Evolutionary conservation across 495 filamentous ascomycete genomes (phyloP).

Genomic region (Aspergillus campestris): DNA sequence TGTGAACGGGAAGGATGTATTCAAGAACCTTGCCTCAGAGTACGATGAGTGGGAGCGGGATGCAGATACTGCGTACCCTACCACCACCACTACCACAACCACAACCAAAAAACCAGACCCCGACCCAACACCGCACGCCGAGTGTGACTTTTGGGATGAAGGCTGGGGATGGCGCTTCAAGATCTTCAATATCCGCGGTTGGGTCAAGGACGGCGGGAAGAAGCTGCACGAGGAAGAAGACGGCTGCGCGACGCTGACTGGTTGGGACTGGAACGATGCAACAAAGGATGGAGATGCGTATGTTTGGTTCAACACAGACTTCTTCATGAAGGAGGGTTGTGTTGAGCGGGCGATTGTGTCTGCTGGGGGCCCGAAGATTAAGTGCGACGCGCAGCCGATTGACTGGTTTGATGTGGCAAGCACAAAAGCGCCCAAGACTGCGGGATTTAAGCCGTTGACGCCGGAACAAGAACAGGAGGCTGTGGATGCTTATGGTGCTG

Average conservation of each 20-base stretch:
- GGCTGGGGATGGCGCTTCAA: neutral
- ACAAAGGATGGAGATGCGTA: neutral
- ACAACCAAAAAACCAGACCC: neutral
- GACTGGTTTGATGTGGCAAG: too few relatives aligned
- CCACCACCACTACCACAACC: neutral
- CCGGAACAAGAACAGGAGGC: too few relatives aligned
- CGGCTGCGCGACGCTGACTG: conserved; percentile 1
- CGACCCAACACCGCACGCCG: neutral
- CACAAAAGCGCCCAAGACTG: too few relatives aligned
- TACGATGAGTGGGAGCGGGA: too few relatives aligned
- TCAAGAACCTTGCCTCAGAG: too few relatives aligned
- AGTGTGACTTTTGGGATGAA: neutral
- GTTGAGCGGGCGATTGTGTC: conserved; percentile 6
- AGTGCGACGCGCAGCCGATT: too few relatives aligned
- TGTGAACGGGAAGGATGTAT: too few relatives aligned
- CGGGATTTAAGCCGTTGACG: too few relatives aligned
- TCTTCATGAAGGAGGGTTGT: conserved; percentile 4
- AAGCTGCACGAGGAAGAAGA: neutral
- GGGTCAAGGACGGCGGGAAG: neutral
- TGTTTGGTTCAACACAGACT: conserved; percentile 3
- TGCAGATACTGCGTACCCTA: neutral
- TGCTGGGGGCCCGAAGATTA: conserved; percentile 2
- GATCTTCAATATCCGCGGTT: conserved; percentile 1
- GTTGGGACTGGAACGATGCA: conserved; percentile 1
- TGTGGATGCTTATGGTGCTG: too few relatives aligned